Conservation (phyloP, 2,329 filamentous ascomycete species). For the Dichotomopilus funicola region DNA sequence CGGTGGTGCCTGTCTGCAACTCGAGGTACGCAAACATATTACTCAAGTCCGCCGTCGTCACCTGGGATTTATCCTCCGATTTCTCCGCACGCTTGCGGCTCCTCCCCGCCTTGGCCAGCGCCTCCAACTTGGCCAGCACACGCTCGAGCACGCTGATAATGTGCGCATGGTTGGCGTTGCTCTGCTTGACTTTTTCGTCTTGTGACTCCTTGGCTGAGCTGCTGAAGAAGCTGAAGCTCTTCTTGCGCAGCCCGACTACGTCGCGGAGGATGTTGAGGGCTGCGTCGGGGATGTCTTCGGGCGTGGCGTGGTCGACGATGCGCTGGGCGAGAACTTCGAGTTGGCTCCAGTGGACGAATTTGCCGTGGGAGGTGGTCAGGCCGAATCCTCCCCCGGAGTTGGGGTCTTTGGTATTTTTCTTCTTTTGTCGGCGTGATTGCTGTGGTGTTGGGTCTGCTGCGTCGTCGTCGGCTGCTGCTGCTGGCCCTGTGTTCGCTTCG, state of each 20-base stretch:
- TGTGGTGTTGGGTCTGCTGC: background rate
- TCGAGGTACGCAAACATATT: slow-evolving; percentile 27
- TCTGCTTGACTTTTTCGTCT: slow-evolving; percentile 19
- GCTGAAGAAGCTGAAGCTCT: slow-evolving; percentile 24
- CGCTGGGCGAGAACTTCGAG: slow-evolving; percentile 21
- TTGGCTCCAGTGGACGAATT: slow-evolving; percentile 17
- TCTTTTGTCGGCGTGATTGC: slow-evolving; percentile 11
- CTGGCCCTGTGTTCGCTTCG: background rate
- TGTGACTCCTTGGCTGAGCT: slow-evolving; percentile 13
- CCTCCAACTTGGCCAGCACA: slow-evolving; percentile 23
- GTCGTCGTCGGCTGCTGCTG: background rate
- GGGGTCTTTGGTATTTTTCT: slow-evolving; percentile 11
- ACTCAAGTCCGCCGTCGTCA: slow-evolving; percentile 20
- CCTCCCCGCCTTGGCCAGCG: slow-evolving; percentile 9
- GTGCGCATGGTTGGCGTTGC: slow-evolving; percentile 24
- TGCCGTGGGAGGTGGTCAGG: background rate
- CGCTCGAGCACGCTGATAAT: slow-evolving; percentile 26
- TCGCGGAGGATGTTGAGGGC: slow-evolving; percentile 25
- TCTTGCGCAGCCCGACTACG: slow-evolving; percentile 26
- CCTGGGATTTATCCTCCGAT: slow-evolving; percentile 1
- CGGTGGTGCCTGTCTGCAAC: slow-evolving; percentile 18
- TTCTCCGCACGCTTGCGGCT: slow-evolving; percentile 2
- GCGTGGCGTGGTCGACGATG: slow-evolving; percentile 19
- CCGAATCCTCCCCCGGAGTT: background rate
- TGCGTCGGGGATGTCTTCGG: slow-evolving; percentile 23